A percentile compares a stretch with the other conserved stretches of the same genome.
phyloP scores from a whole-genome alignment of 805 yeast genomes.

The Candida suzukii region DNA sequence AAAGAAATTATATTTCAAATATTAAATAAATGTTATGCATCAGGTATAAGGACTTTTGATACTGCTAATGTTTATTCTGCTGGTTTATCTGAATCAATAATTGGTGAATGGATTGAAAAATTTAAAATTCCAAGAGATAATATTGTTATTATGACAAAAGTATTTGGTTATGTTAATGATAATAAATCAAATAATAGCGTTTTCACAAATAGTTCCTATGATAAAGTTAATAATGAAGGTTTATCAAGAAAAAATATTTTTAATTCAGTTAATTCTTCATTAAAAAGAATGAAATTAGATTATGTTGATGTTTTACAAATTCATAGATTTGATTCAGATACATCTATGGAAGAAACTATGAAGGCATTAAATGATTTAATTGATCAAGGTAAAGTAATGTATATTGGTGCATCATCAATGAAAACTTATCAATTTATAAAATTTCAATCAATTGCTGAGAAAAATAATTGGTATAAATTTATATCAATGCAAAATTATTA shows the following conservation, averaged over 20 bases:
- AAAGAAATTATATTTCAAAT: slow-evolving; percentile 36
- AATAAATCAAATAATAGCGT: not conserved
- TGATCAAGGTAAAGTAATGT: slow-evolving; percentile 37
- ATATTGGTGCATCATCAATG: slow-evolving; percentile 61
- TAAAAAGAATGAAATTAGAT: slow-evolving; percentile 37
- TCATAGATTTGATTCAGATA: slow-evolving; percentile 42
- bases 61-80: slow-evolving; percentile 31
- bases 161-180: slow-evolving; percentile 7
- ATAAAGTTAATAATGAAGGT: slow-evolving; percentile 28
- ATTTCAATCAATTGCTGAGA: slow-evolving; percentile 49
- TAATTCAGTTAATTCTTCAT: slow-evolving; percentile 34
- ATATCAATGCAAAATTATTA: slow-evolving; percentile 51
- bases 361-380: slow-evolving; percentile 46
- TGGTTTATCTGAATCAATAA: slow-evolving; percentile 18
- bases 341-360: slow-evolving; percentile 49
- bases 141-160: slow-evolving; percentile 23
- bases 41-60: slow-evolving; percentile 37
- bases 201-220: slow-evolving; percentile 2
- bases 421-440: slow-evolving; percentile 44
- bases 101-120: slow-evolving; percentile 21
- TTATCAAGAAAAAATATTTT: slow-evolving; percentile 38
- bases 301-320: slow-evolving; percentile 48
- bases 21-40: slow-evolving; percentile 37
- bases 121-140: slow-evolving; percentile 20
- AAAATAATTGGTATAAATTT: slow-evolving; percentile 48